phyloP scores from a whole-genome alignment of 1,284 basidiomycete genomes.

The Takashimella koratensis region DNA sequence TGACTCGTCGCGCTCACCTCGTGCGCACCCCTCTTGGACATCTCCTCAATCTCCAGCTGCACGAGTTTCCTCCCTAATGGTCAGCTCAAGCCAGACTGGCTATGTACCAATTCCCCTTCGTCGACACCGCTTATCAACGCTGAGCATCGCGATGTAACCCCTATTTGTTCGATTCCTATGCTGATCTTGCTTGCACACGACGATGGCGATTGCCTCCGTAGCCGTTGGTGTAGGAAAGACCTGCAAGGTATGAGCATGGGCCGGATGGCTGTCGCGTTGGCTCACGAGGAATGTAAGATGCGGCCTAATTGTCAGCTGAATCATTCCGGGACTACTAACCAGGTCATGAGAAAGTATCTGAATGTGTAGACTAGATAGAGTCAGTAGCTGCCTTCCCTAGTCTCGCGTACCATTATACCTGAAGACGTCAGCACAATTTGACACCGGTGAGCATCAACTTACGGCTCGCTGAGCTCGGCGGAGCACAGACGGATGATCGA shows the following conservation, averaged over 20 bases:
- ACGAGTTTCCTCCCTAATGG: slow-evolving; percentile 70
- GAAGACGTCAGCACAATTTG: neutral
- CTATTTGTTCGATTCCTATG: slow-evolving; percentile 73
- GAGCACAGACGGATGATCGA: slow-evolving; percentile 83
- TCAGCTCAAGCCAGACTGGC: slow-evolving; percentile 36
- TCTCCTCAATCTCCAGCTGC: slow-evolving; percentile 68
- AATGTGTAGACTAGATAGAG: slow-evolving; percentile 44
- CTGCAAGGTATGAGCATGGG: slow-evolving; percentile 8
- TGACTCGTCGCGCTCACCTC: slow-evolving; percentile 57
- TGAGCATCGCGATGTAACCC: slow-evolving; percentile 98
- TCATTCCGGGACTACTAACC: slow-evolving; percentile 54
- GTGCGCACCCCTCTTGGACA: slow-evolving; percentile 74
- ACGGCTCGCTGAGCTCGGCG: slow-evolving; percentile 89
- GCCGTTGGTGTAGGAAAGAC: slow-evolving; percentile 20
- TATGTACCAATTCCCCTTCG: slow-evolving; percentile 87
- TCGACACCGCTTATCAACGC: slow-evolving; percentile 72
- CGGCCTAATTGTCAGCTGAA: slow-evolving; percentile 60
- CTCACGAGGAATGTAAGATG: slow-evolving; percentile 82
- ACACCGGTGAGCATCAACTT: no score
- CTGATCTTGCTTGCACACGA: slow-evolving; percentile 91
- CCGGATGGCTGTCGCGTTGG: slow-evolving; percentile 1
- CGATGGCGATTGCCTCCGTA: slow-evolving; percentile 70
- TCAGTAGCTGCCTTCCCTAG: neutral
- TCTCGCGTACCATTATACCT: slow-evolving; percentile 27
- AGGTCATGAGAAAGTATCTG: slow-evolving; percentile 89